phyloP scores from a whole-genome alignment of 2,329 filamentous ascomycete genomes.

The Sclerotinia nivalis region DNA sequence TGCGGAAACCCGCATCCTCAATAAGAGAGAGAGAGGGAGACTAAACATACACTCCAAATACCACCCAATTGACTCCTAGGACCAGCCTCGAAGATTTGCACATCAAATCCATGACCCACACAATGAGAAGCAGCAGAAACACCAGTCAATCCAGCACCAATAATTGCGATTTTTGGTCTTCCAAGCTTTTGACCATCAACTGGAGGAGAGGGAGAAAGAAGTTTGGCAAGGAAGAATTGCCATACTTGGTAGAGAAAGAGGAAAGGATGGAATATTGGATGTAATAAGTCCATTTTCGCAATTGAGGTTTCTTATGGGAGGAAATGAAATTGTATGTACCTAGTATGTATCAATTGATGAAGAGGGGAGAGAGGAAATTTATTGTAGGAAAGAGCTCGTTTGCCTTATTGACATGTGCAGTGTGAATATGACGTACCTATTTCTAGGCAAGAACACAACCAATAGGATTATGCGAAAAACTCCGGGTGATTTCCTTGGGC shows the following conservation, averaged over 20 bases:
- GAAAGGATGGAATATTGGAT: conserved; percentile 53
- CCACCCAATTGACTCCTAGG: conserved; percentile 67
- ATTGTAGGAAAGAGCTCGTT: not conserved
- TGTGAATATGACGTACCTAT: not conserved
- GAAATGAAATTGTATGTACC: not conserved
- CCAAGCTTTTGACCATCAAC: conserved; percentile 56
- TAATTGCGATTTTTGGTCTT: conserved; percentile 66
- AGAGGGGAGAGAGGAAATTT: not conserved
- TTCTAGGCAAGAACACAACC: not conserved
- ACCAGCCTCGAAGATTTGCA: conserved; percentile 75
- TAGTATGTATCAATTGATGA: not conserved
- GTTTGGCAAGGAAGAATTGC: conserved; percentile 62
- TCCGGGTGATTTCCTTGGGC: not conserved
- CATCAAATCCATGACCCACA: conserved; percentile 82
- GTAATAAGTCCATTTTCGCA: conserved; percentile 28
- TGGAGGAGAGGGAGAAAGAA: conserved; percentile 72
- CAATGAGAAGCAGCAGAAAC: conserved; percentile 80
- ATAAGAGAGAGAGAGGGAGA: conserved; percentile 21
- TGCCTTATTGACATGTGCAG: conserved; percentile 4
- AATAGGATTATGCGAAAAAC: not conserved
- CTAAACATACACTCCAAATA: conserved; percentile 69
- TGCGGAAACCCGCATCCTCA: not conserved
- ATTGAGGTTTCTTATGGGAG: not conserved
- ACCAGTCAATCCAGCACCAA: conserved; percentile 71
- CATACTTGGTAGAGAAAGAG: conserved; percentile 63